These are phyloP conservation scores for Astrocystis sublimbata DNA, from an alignment of 495 filamentous ascomycete species.

Conservation along the genomic window DNA sequence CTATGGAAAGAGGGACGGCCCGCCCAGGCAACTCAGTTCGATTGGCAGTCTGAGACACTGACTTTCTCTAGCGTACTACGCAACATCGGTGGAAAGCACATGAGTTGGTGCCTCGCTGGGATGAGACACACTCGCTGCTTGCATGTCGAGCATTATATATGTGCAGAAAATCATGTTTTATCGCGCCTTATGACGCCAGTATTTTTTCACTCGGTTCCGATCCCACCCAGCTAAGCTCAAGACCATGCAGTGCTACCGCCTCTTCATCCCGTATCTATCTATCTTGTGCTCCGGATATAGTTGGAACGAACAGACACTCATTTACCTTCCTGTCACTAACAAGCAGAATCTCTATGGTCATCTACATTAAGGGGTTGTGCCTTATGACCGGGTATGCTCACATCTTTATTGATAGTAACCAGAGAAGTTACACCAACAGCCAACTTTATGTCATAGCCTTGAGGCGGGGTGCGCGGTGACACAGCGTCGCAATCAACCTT, in stretches of 20 bases:
- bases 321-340: no score
- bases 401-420: background rate
- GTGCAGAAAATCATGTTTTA: slow-evolving; percentile 3
- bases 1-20: background rate
- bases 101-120: background rate
- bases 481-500: slow-evolving; percentile 5
- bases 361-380: background rate
- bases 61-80: background rate
- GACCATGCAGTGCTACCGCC: background rate
- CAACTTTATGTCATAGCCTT: background rate
- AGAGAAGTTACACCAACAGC: background rate
- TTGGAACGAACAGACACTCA: no score
- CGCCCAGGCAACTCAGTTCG: background rate
- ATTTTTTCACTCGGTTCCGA: background rate
- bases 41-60: background rate
- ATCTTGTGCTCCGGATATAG: no score
- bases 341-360: no score
- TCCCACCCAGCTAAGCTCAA: background rate
- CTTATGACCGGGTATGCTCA: background rate
- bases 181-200: slow-evolving; percentile 7
- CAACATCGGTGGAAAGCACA: background rate
- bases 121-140: background rate
- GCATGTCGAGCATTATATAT: background rate
- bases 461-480: slow-evolving; percentile 3
- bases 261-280: background rate